Base-by-base conservation (phyloP, 176 grass and related monocot species). In the Juncus effusus region DNA sequence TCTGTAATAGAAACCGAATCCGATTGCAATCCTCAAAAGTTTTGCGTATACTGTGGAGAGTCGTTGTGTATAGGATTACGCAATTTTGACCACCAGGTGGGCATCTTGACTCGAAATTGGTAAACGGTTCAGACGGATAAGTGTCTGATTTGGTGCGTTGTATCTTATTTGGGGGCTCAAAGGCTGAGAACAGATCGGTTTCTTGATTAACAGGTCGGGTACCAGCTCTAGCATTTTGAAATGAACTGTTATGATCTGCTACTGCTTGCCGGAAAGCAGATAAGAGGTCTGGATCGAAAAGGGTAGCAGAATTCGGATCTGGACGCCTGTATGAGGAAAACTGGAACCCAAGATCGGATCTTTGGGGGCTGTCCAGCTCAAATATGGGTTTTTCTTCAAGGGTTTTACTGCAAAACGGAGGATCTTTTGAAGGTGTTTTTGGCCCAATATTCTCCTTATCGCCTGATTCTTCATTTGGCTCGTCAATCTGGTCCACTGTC, bases 271-370 rank as follows among this genome's bases (percentile, higher is more conserved):
- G 68, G 83, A 97, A 97, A 2, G 88, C 93, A n/a, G 83, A 74
- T 62, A 97, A 82, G 40, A 97, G 88, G 70, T 84, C 87, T 4
- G 93, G 93, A 15, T 97, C 93, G 75, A 97, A 97, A 19, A 97
- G 88, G 50, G 80, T 92, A 3, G 44, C 37, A 40, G 82, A 89
- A 45, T 80, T 74, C 40, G 79, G 88, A 58, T 89, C 82, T 6
- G 93, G 93, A 3, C 80, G 82, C 13, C 88, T 77, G 75, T 80
- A 97, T 40, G 16, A 3, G 9, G 10, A 6, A 4, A 28, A 2
- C 39, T 11, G 13, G 10, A 15, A 52, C 16, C 3, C 77, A 8
- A 44, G 50, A 13, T 61, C 72, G 35, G 42, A 13, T 72, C 40
- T 47, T 62, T 47, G 4, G 5, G 35, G 40, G 12, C 72, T 19